Base-by-base conservation (phyloP, 257 asterid genomes). In the Plantago major region DNA sequence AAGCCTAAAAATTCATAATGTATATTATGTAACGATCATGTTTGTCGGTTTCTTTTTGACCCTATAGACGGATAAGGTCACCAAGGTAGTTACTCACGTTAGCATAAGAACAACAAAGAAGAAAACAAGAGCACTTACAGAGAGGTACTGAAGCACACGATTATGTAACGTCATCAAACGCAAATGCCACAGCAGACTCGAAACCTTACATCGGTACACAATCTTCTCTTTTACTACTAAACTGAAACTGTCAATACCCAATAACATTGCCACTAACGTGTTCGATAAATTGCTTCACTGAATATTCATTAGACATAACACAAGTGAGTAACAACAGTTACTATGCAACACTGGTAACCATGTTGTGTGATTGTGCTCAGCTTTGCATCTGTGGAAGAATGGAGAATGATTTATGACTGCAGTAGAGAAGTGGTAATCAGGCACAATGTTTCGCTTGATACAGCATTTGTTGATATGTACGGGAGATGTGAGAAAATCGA, bases 401-500 rank as follows among this genome's bases (percentile, higher is more conserved):
- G 89, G 53, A 75, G 60, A 55, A 58, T 59, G 46, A 64, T 89
- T 58, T 84, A 89, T 46, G 67, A 78, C 15, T 79, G 79, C 73
- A 72, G 86, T 61, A 81, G 26, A 51, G 73, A 78, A 66, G 38
- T 19, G 26, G 86, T 75, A 48, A 60, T 71, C 38, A 66, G 48
- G 63, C 43, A 44, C 45, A 86, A 69, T 62, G 66, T 80, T 30
- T 57, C 83, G 26, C 76, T 90, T 73, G 81, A 79, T 14, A 84
- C 95, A 44, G 83, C 97, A 8, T 65, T 90, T 62, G 63, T 78
- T 51, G 92, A 33, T 33, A 33, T 33, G 40, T 90, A 84, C 18
- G 92, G 90, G 42, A 90, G 87, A 76, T 87, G 97, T 46, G 96
- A 95, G 62, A 64, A 74, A 45, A 76, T 87, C 9, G 66, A 70